Base-by-base conservation (phyloP, 116 monocot species). In the Cymodocea nodosa region DNA sequence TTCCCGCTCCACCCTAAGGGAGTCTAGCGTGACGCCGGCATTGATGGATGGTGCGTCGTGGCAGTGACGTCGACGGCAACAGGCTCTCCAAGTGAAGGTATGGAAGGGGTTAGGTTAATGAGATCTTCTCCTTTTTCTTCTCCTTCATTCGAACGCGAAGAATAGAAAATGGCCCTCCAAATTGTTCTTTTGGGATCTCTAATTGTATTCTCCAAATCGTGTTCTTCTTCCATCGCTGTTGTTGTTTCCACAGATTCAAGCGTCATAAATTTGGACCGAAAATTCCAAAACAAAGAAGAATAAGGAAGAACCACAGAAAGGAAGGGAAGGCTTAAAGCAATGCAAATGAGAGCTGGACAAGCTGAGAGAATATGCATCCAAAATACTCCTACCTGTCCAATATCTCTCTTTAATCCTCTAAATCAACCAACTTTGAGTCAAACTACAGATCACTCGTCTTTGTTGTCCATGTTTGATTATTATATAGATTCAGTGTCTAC, bases 401-500 rank as follows among this genome's bases (percentile, higher is more conserved):
- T 12, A 4, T 30, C 49, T 64, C 78, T 73, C 36, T 14, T 71
- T 18, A 78, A 73, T 39, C 78, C 78, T 6, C 56, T 78, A 51
- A 34, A 44, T 35, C 62, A 71, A 20, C 30, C 37, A 23, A 35
- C 25, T 77, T 64, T 51, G 1, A 15, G 49, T 30, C 50, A 54
- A 13, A 66, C 25, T 10, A 14, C 65, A 22, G n/a, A 40, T 15
- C 51, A 58, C 13, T 48, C 63, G 15, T 18, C 59, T 40, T 52
- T 62, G 13, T 13, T 5, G 52, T 56, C 49, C 15, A 74, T 74
- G 20, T 79, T 79, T 52, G 74, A 79, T 59, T 79, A 60, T 62
- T 79, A 79, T 48, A 79, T 74, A 13, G 74, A 79, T 35, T 74
- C 79, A 55, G 50, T 74, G 66, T 18, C 79, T 3, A 70, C 79